phyloP scores from a whole-genome alignment of 2,329 filamentous ascomycete genomes.

The Xylariaceae sp. region DNA sequence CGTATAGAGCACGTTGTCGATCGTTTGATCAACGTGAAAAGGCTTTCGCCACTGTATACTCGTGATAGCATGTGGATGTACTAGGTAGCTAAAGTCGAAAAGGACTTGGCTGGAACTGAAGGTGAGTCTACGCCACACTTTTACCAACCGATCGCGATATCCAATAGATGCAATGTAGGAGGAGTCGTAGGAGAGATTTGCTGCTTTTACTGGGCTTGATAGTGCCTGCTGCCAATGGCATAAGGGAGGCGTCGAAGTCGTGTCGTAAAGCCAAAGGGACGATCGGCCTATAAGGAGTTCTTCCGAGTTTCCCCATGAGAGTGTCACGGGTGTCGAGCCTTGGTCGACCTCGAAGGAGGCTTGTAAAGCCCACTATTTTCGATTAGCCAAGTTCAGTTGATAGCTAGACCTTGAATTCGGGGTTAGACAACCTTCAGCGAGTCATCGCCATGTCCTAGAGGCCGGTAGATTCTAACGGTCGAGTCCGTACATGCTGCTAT shows the following conservation, averaged over 20 bases:
- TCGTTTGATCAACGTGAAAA: slow-evolving; percentile 73
- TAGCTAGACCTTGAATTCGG: background rate
- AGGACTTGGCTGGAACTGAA: slow-evolving; percentile 81
- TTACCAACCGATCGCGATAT: slow-evolving; percentile 78
- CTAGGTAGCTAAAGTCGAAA: slow-evolving; percentile 88
- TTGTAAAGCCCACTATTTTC: slow-evolving; percentile 64
- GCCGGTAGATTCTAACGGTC: slow-evolving; percentile 76
- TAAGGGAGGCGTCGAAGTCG: slow-evolving; percentile 50
- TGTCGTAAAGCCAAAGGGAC: slow-evolving; percentile 68
- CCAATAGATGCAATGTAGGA: slow-evolving; percentile 83
- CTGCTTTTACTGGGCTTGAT: slow-evolving; percentile 73
- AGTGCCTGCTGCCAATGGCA: slow-evolving; percentile 75
- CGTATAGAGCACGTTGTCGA: slow-evolving; percentile 89
- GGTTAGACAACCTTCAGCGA: slow-evolving; percentile 66
- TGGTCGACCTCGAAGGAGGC: slow-evolving; percentile 58
- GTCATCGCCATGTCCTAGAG: slow-evolving; percentile 70
- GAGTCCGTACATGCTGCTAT: slow-evolving; percentile 74
- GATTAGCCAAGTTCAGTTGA: slow-evolving; percentile 14
- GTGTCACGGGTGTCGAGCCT: slow-evolving; percentile 48
- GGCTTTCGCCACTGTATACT: slow-evolving; percentile 84
- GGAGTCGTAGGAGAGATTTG: slow-evolving; percentile 82
- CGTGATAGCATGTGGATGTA: slow-evolving; percentile 82
- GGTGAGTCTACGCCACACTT: slow-evolving; percentile 87
- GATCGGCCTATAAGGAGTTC: slow-evolving; percentile 81
- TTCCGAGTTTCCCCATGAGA: slow-evolving; percentile 87